These are phyloP conservation scores for Rhynchosporium secalis DNA, from an alignment of 2,329 filamentous ascomycete species.

Conservation along the genomic window DNA sequence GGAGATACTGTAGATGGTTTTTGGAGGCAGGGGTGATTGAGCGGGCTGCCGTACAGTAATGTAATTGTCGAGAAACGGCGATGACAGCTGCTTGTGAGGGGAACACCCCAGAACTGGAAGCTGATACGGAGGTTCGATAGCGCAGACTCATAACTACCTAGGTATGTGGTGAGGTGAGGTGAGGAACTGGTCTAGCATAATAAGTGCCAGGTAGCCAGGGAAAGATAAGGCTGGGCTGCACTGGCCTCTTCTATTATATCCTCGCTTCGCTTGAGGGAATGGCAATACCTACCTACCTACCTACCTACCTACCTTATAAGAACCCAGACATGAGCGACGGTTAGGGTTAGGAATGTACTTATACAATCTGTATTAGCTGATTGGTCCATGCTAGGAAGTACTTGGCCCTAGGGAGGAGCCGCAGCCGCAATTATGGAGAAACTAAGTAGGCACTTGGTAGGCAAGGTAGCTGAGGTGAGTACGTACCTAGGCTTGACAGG, in stretches of 20 bases:
- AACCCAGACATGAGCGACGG: background rate
- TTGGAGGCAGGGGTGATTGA: background rate
- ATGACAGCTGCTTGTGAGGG: background rate
- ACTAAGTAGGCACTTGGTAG: background rate
- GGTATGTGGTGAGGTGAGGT: background rate
- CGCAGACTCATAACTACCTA: background rate
- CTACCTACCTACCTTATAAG: too few species aligned
- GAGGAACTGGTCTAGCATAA: background rate
- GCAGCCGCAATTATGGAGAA: slow-evolving; percentile 2
- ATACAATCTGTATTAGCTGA: background rate
- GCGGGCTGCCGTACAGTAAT: background rate
- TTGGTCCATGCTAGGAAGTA: background rate
- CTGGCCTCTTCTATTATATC: background rate
- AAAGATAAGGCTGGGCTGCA: background rate
- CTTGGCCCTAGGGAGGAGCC: background rate
- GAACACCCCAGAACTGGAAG: background rate
- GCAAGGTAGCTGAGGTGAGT: too few species aligned
- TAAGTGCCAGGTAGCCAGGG: background rate
- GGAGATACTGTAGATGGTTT: slow-evolving; percentile 8
- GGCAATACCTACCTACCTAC: background rate
- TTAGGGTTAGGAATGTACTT: background rate
- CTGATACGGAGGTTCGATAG: slow-evolving; percentile 10
- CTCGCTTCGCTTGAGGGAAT: background rate
- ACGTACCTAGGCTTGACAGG: background rate
- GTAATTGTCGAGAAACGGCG: too few species aligned